These are phyloP conservation scores for Nemania sp. DNA, from an alignment of 2,329 filamentous ascomycete species.

Conservation along the genomic window DNA sequence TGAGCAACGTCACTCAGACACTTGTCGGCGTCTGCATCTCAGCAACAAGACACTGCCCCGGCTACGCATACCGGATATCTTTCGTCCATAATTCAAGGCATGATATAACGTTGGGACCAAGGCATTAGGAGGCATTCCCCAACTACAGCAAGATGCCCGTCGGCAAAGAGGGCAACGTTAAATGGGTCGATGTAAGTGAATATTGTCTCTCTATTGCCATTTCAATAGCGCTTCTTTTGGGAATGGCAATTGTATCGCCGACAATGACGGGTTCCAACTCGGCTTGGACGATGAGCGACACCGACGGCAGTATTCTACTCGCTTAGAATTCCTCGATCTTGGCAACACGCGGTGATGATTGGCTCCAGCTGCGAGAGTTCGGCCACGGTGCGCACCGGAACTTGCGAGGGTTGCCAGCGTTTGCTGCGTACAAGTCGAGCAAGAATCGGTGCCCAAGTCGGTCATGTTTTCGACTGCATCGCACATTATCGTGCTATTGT, in stretches of 20 bases:
- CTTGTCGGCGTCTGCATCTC: background rate
- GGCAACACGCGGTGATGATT: background rate
- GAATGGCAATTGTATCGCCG: background rate
- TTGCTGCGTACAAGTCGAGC: background rate
- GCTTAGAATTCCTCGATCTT: background rate
- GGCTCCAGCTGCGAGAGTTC: background rate
- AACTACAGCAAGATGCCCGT: conserved; percentile 56
- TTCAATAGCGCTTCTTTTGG: background rate
- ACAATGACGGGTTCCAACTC: background rate
- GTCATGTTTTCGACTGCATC: background rate
- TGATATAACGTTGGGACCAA: conserved; percentile 41
- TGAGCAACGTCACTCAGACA: background rate
- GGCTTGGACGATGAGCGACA: background rate
- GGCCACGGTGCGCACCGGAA: background rate
- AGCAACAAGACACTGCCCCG: background rate
- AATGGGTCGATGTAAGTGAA: conserved; percentile 69
- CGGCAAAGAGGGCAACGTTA: conserved; percentile 63
- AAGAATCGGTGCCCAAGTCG: background rate
- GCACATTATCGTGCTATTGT: background rate
- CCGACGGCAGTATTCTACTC: background rate
- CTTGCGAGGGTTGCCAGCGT: background rate
- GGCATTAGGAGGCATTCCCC: conserved; percentile 25
- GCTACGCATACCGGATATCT: background rate
- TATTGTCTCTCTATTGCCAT: conserved; percentile 27
- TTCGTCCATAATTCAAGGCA: conserved; percentile 34